Base-by-base conservation (phyloP, 73 alveolate species). In the Paramecium caudatum region DNA sequence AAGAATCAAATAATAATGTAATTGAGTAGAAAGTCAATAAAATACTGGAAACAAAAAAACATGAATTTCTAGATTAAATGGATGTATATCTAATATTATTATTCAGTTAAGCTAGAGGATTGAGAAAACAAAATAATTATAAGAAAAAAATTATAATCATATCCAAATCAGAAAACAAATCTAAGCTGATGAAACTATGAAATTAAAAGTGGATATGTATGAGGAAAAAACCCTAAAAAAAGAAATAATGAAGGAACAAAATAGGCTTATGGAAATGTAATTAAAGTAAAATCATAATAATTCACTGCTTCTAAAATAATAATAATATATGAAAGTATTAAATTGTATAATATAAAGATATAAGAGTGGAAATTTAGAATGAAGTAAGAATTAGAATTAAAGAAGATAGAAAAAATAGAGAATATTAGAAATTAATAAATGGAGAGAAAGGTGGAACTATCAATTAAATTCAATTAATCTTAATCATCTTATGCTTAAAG, bases 181-280 rank as follows among this genome's bases (percentile, higher is more conserved):
- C 30, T 0, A 55, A 23, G 46, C 23, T 3, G 80, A 55, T 27
- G 80, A 55, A 27, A 27, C 41, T 3, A 12, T 55, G 9, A 55
- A 43, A 55, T 27, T 7, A 55, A 55, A 55, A 55, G 12, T 37
- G 30, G 80, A 55, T 7, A 27, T 55, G 7, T 37, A 55, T 4
- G 80, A 55, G 3, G 80, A 55, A 23, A 55, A 55, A 23, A 4
- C 46, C 23, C 80, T 55, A 27, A 43, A 55, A 23, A 27, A 55
- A 23, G 80, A 55, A 55, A 43, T 55, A 23, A 55, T 55, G 80
- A 55, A 55, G 12, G 80, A 55, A 55, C 80, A 12, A 55, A 27
- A 16, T 27, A 55, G 23, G 46, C 80, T 55, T 3, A 27, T 27
- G 23, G 23, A 55, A 55, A 27, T 55, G 45, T 43, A 55, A 55